Evolutionary conservation across 768 basidiomycete species (phyloP).

Genomic region (Rickenella mellea): DNA sequence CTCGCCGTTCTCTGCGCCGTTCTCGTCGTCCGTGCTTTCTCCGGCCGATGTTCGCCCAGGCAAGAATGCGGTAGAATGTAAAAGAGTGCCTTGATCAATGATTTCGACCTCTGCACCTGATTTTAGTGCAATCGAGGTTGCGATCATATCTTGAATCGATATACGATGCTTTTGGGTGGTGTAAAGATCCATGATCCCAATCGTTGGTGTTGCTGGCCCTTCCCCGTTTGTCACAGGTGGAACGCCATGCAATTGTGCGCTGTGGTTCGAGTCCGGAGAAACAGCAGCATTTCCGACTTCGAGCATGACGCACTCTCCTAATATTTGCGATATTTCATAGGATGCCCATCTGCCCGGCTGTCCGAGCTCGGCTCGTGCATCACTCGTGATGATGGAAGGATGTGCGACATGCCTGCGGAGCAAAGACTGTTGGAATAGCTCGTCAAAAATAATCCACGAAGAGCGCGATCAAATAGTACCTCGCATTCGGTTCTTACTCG

Average conservation of each 20-base stretch:
- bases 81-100: slow-evolving; percentile 38
- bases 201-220: background rate
- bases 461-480: slow-evolving; percentile 25
- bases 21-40: no score
- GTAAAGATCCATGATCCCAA: background rate
- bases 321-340: slow-evolving; percentile 51
- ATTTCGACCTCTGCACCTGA: slow-evolving; percentile 60
- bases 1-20: no score
- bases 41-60: slow-evolving; percentile 13
- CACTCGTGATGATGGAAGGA: slow-evolving; percentile 59
- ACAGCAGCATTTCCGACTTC: slow-evolving; percentile 48
- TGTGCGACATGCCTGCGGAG: slow-evolving; percentile 68
- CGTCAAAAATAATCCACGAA: background rate
- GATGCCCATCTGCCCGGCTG: slow-evolving; percentile 59
- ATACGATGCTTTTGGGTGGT: slow-evolving; percentile 21
- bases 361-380: slow-evolving; percentile 53
- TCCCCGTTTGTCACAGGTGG: background rate
- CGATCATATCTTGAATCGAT: slow-evolving; percentile 70
- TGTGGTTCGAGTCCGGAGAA: slow-evolving; percentile 12
- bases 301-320: slow-evolving; percentile 61
- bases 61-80: slow-evolving; percentile 40
- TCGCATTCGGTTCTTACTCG: slow-evolving; percentile 65
- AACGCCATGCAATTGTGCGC: slow-evolving; percentile 1
- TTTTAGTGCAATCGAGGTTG: slow-evolving; percentile 63
- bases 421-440: slow-evolving; percentile 38